Conservation (phyloP, 192 early-diverging fungal species). For the Coemansia sp. region DNA sequence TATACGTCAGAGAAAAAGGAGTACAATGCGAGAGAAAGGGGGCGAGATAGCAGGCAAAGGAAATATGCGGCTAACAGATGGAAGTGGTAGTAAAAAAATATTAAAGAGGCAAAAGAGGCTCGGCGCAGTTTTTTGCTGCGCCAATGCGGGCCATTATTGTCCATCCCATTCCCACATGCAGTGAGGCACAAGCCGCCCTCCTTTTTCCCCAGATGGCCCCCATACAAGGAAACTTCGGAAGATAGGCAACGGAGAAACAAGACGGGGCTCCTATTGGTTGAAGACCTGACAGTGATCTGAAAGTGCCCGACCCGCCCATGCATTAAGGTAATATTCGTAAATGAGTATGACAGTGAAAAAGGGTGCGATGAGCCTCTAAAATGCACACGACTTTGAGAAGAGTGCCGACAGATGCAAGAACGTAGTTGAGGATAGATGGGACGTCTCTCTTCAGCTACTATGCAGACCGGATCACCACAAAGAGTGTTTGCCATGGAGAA, state of each 20-base stretch:
- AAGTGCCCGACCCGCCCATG: neutral
- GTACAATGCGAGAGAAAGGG: neutral
- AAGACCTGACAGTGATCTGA: neutral
- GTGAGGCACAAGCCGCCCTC: neutral
- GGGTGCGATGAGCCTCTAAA: no score
- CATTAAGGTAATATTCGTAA: neutral
- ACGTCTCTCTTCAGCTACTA: neutral
- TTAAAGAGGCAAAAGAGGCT: constrained; percentile 2
- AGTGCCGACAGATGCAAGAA: neutral
- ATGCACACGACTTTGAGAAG: neutral
- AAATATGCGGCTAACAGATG: neutral
- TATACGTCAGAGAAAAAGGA: constrained; percentile 4
- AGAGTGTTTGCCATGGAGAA: neutral
- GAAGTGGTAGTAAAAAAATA: neutral
- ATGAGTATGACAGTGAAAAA: neutral
- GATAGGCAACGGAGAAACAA: neutral
- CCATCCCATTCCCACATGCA: neutral
- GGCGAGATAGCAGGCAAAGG: neutral
- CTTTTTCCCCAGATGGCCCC: constrained; percentile 4
- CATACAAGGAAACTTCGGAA: neutral
- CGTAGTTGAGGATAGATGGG: neutral
- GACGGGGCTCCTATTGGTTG: neutral
- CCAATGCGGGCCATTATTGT: neutral
- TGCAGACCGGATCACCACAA: neutral
- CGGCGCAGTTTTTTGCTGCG: neutral